phyloP scores from a whole-genome alignment of 441 rosid genomes.

The Populus trichocarpa region DNA sequence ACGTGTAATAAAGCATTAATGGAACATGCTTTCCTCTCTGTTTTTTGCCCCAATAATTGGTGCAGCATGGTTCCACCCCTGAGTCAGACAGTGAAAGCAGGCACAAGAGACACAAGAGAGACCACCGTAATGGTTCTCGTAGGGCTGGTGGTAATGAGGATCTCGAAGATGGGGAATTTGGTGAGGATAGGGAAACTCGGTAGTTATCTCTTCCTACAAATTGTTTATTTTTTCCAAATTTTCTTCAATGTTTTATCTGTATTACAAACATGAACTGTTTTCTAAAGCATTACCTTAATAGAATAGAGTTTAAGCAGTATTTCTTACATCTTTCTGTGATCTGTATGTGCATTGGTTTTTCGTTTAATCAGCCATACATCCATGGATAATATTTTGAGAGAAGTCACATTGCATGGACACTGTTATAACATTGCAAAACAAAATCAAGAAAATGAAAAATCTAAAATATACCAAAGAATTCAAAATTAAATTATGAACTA shows the following conservation, averaged over 20 bases:
- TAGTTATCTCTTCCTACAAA: constrained; percentile 27
- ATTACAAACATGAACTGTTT: constrained; percentile 9
- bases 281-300: constrained; percentile 2
- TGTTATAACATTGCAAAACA: neutral
- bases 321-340: neutral
- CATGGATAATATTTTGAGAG: constrained; percentile 8
- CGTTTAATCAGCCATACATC: constrained; percentile 11
- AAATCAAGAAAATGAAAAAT: neutral
- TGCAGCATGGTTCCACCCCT: constrained; percentile 82
- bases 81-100: constrained; percentile 78
- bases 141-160: constrained; percentile 54
- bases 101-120: constrained; percentile 72
- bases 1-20: neutral
- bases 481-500: neutral
- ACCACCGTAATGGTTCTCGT: constrained; percentile 50
- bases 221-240: constrained; percentile 11
- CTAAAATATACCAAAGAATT: neutral
- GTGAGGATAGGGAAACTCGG: constrained; percentile 50
- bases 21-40: neutral
- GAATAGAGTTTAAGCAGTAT: neutral
- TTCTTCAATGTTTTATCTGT: constrained; percentile 10
- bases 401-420: neutral
- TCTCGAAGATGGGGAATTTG: constrained; percentile 92
- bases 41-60: constrained; percentile 16
- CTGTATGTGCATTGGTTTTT: constrained; percentile 3